phyloP scores from a whole-genome alignment of 768 basidiomycete species.

The Suillus subalutaceus region DNA sequence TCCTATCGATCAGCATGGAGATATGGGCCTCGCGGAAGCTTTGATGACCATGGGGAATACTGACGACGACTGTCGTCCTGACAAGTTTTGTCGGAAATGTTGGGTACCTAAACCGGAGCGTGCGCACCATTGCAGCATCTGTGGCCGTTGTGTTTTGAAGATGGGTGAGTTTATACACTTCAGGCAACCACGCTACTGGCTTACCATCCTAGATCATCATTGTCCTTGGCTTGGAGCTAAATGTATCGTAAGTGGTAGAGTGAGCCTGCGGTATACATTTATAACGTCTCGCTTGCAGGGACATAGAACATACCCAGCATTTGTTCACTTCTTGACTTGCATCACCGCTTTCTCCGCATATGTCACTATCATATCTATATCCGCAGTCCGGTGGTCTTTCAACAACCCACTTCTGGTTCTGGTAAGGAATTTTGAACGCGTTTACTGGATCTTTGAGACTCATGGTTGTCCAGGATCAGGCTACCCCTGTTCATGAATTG shows the following conservation, averaged over 20 bases:
- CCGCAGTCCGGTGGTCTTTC: conserved; percentile 67
- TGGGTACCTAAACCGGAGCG: conserved; percentile 81
- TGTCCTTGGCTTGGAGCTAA: conserved; percentile 81
- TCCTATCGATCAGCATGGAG: conserved; percentile 36
- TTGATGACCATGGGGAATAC: conserved; percentile 52
- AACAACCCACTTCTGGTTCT: conserved; percentile 55
- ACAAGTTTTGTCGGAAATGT: conserved; percentile 79
- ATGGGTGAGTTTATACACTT: conserved; percentile 61
- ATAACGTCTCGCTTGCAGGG: conserved; percentile 48
- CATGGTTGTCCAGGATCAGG: conserved; percentile 49
- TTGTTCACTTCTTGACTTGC: conserved; percentile 74
- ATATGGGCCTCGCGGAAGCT: conserved; percentile 60
- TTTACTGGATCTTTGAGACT: conserved; percentile 2
- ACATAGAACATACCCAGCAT: conserved; percentile 82
- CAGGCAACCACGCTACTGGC: background rate
- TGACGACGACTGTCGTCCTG: conserved; percentile 59
- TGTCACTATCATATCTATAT: conserved; percentile 52
- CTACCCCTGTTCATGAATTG: conserved; percentile 72
- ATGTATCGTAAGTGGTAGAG: conserved; percentile 64
- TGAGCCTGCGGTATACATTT: background rate
- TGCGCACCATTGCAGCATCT: conserved; percentile 75
- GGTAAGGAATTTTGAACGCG: conserved; percentile 45
- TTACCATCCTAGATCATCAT: conserved; percentile 66
- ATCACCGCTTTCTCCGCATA: conserved; percentile 67
- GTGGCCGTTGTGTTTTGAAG: conserved; percentile 80